These are phyloP conservation scores for Ulota crispa DNA, from an alignment of 225 moss, liverwort and hornwort genomes.

Conservation along the genomic window DNA sequence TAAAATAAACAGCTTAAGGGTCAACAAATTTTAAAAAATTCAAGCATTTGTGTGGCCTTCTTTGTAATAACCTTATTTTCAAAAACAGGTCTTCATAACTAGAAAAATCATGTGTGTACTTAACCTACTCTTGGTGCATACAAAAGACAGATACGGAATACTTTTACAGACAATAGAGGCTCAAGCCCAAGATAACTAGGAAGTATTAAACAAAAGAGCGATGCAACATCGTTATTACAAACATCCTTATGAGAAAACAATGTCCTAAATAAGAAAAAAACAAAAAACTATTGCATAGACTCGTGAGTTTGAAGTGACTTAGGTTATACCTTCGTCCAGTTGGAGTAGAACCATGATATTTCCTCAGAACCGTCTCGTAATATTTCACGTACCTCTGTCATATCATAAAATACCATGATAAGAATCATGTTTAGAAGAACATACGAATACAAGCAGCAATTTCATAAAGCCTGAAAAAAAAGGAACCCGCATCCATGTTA, in stretches of 20 bases:
- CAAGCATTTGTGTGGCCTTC: no score
- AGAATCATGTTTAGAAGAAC: neutral
- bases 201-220: no score
- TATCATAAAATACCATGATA: neutral
- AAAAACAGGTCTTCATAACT: neutral
- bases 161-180: no score
- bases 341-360: slow-evolving; percentile 53
- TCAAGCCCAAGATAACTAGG: no score
- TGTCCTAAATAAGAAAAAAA: no score
- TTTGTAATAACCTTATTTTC: neutral
- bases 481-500: neutral
- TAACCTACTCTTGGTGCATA: no score
- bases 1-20: neutral
- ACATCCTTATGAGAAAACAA: neutral
- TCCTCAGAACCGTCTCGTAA: slow-evolving; percentile 81
- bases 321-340: slow-evolving; percentile 38
- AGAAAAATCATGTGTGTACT: no score
- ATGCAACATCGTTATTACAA: no score
- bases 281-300: no score
- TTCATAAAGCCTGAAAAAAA: neutral
- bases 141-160: no score
- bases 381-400: slow-evolving; percentile 91
- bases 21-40: neutral
- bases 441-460: neutral
- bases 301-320: neutral